Base-by-base conservation (phyloP, 2,329 filamentous ascomycete genomes). In the Amesomyces nigricolor region DNA sequence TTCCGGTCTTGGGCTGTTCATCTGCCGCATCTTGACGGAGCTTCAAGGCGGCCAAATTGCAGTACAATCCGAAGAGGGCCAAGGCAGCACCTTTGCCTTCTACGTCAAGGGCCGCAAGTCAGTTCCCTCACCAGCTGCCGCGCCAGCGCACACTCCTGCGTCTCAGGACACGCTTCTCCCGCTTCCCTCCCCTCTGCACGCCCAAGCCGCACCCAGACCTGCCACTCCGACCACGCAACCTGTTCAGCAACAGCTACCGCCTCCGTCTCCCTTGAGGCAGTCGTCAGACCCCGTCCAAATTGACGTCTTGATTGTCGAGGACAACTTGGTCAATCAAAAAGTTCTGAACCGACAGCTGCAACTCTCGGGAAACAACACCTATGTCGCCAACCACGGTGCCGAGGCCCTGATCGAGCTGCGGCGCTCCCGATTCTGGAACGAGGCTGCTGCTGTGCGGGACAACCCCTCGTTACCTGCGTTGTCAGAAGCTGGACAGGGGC, bases 11-110 rank as follows among this genome's bases (percentile, higher is more conserved):
- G 88, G 88, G 0, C 73, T 91, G 1, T 91, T 90, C 71, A 91
- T 91, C 66, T 89, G 84, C 4, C 78, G 87, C 38, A 87, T 88
- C 63, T 72, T 91, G 47, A 88, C 86, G 1, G 87, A 91, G 66
- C 72, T 91, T 48, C 88, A 91, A 70, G 87, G 87, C 13, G 88
- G 88, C 2, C 86, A 89, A 66, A 89, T 91, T 53, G 87, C 87
- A 7, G 86, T 91, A 2, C 77, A 79, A 1, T 88, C 85, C 0
- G 73, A 80, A 58, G 78, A 82, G 55, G 87, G 85, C 11, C 75
- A 81, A 38, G 88, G 88, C 39, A 88, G 85, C 68, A 88, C 82
- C 0, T 91, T 91, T 68, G 85, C 82, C 29, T 91, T 91, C 67
- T 91, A 89, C 66, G 79, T 91, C 67, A 86, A 85, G 60, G 81